Conservation (phyloP, 345 rosid genomes). For the Hibiscus mutabilis region DNA sequence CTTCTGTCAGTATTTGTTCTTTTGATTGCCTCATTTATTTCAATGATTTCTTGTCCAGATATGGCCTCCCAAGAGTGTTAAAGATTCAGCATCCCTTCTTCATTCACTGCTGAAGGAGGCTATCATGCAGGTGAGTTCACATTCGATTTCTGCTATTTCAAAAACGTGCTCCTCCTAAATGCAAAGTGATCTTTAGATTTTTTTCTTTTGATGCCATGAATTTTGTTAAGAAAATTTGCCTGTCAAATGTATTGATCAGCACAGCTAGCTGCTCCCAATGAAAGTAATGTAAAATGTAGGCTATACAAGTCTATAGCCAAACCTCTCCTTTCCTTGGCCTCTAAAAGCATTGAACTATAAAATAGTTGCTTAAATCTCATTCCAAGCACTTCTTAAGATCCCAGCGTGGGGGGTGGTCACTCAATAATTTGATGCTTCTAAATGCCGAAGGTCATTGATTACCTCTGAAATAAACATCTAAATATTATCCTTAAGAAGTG, state of each 20-base stretch:
- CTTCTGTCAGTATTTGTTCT: background rate
- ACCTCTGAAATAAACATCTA: background rate
- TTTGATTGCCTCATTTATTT: background rate
- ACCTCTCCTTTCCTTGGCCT: background rate
- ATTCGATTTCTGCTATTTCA: slow-evolving; percentile 12
- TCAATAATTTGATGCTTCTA: background rate
- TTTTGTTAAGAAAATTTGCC: background rate
- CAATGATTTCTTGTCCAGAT: slow-evolving; percentile 39
- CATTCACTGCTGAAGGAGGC: slow-evolving; percentile 3
- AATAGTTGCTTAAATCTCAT: background rate
- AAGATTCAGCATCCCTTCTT: slow-evolving; percentile 31
- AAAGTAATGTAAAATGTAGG: background rate
- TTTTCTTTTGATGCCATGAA: background rate
- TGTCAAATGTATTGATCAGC: background rate
- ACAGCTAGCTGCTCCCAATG: background rate
- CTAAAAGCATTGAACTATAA: background rate
- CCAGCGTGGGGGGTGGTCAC: background rate
- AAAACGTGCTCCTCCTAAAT: slow-evolving; percentile 5
- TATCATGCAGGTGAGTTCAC: slow-evolving; percentile 14
- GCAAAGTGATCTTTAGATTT: background rate
- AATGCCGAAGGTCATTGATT: background rate
- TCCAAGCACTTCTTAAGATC: background rate
- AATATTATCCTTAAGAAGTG: background rate
- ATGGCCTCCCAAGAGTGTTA: slow-evolving; percentile 98
- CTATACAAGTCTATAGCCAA: background rate